A percentile compares a stretch with the other conserved stretches of the same genome.
phyloP scores from a whole-genome alignment of 106 monocot genomes.

The Dactylorhiza incarnata region DNA sequence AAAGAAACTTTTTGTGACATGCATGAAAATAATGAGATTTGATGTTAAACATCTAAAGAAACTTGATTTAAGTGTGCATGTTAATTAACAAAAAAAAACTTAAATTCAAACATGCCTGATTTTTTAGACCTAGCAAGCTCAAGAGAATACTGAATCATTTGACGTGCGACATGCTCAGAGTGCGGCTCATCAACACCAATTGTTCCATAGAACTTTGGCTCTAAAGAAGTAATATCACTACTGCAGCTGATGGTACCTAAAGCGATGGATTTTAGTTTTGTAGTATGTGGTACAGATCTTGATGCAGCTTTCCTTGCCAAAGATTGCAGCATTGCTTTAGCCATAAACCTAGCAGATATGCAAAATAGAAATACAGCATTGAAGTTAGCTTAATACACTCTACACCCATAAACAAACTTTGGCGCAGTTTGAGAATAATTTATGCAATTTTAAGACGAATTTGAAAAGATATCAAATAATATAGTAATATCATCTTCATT shows the following conservation, averaged over 20 bases:
- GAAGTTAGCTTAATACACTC: not conserved
- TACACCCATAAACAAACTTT: not conserved
- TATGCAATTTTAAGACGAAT: not conserved
- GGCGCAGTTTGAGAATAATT: not conserved
- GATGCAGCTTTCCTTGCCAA: not conserved
- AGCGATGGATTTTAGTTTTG: not conserved
- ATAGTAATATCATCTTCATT: not conserved
- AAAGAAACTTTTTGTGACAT: too few species aligned
- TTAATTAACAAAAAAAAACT: not conserved
- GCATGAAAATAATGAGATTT: too few species aligned
- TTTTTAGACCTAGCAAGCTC: constrained; percentile 39
- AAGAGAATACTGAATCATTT: constrained; percentile 63
- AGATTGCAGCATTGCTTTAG: not conserved
- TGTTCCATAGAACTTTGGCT: constrained; percentile 13
- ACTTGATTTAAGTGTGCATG: too few species aligned
- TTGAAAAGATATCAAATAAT: not conserved
- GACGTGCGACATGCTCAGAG: constrained; percentile 25
- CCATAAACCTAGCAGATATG: not conserved
- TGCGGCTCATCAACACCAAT: constrained; percentile 13
- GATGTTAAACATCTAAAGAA: not conserved
- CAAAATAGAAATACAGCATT: not conserved
- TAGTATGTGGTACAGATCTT: not conserved
- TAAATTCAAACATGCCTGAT: constrained; percentile 27
- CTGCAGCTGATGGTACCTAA: not conserved
- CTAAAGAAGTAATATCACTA: not conserved